These are phyloP conservation scores for Acanthamoeba culbertsoni DNA, from an alignment of 208 protist species.

Conservation along the genomic window DNA sequence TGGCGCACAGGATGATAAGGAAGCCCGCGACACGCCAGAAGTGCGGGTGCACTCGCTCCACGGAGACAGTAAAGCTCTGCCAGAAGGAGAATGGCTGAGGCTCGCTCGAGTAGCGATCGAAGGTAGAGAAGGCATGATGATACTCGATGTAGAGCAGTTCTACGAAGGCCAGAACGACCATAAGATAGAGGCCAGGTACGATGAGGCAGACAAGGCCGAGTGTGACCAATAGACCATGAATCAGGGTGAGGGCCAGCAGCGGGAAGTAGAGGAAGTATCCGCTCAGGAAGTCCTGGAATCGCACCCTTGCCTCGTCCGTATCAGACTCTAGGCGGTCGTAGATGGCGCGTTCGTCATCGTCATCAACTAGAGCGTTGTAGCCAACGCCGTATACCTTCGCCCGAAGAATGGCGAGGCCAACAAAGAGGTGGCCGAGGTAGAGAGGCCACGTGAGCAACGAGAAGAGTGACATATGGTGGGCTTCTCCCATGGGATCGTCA, in stretches of 20 bases:
- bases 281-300: not conserved
- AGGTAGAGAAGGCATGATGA: not conserved
- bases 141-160: slow-evolving; percentile 41
- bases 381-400: slow-evolving; percentile 39
- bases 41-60: slow-evolving; percentile 11
- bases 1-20: not conserved
- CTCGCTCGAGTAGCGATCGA: slow-evolving; percentile 4
- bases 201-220: slow-evolving; percentile 28
- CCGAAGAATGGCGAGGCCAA: not conserved
- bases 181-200: not conserved
- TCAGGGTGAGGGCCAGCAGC: not conserved
- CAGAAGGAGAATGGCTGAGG: slow-evolving; percentile 36
- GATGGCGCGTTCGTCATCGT: not conserved
- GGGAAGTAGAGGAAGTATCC: slow-evolving; percentile 37
- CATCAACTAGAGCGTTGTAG: not conserved
- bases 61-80: slow-evolving; percentile 16
- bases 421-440: slow-evolving; percentile 35
- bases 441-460: slow-evolving; percentile 25
- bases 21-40: slow-evolving; percentile 2
- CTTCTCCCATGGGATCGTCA: not conserved
- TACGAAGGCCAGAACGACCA: not conserved
- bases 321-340: not conserved
- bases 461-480: not conserved
- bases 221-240: not conserved
- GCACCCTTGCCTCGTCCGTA: not conserved